phyloP scores from a whole-genome alignment of 352 stramenopile species.

The Globisporangium carolinianum region DNA sequence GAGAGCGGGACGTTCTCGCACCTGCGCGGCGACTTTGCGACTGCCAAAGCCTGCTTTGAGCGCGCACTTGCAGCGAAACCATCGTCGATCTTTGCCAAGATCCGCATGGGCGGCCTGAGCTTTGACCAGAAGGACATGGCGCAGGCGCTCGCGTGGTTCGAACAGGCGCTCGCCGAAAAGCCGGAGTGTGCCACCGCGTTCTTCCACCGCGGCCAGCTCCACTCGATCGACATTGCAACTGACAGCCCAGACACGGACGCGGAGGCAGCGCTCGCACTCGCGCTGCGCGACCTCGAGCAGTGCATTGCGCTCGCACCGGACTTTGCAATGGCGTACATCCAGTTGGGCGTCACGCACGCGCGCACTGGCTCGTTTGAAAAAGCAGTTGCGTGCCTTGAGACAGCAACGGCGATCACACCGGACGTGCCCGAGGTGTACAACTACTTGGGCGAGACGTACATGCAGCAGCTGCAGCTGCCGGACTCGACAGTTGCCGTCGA shows the following conservation, averaged over 20 bases:
- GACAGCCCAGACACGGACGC: constrained; percentile 42
- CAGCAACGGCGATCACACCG: constrained; percentile 54
- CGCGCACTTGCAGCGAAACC: constrained; percentile 54
- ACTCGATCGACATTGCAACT: constrained; percentile 62
- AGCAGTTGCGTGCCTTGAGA: constrained; percentile 59
- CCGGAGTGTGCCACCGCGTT: constrained; percentile 61
- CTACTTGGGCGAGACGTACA: constrained; percentile 83
- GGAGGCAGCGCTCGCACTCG: constrained; percentile 43
- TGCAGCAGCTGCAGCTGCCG: constrained; percentile 69
- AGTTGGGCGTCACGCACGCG: constrained; percentile 69
- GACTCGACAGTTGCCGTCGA: constrained; percentile 42
- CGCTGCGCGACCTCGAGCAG: constrained; percentile 59
- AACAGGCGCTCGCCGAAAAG: constrained; percentile 64
- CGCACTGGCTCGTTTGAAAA: constrained; percentile 67
- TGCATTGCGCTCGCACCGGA: constrained; percentile 64
- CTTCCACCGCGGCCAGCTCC: constrained; percentile 77
- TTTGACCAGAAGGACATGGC: constrained; percentile 80
- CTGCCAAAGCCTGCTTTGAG: constrained; percentile 60
- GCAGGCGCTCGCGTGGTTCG: constrained; percentile 68
- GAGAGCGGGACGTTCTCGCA: constrained; percentile 76
- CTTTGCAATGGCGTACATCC: constrained; percentile 81
- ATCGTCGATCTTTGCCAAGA: constrained; percentile 73
- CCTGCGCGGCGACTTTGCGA: constrained; percentile 65
- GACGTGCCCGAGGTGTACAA: constrained; percentile 82
- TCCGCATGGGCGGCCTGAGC: constrained; percentile 72